Evolutionary conservation across 2,329 filamentous ascomycete genomes (phyloP).

Genomic region (Orbilia oligospora): DNA sequence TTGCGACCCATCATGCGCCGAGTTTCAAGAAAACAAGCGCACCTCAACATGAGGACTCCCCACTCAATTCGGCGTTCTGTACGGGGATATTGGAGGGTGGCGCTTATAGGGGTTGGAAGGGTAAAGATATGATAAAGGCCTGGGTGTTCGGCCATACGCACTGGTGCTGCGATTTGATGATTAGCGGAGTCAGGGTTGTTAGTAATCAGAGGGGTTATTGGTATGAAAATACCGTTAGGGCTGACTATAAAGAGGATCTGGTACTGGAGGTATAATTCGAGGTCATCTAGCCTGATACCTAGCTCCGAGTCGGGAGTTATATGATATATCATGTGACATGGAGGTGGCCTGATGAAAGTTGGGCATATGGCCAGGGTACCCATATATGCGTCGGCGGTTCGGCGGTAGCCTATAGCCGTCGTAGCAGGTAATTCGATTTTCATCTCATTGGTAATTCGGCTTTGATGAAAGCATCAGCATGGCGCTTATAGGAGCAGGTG

Average conservation of each 20-base stretch:
- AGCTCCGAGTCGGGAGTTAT: background rate
- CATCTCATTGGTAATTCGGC: conserved; percentile 19
- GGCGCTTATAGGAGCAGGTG: conserved; percentile 18
- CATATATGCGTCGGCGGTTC: background rate
- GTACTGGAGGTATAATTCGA: conserved; percentile 54
- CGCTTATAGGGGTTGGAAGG: conserved; percentile 64
- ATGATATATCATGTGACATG: background rate
- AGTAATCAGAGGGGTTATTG: conserved; percentile 60
- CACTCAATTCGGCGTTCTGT: conserved; percentile 71
- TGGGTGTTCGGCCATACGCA: conserved; percentile 72
- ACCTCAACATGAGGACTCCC: conserved; percentile 70
- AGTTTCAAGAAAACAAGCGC: conserved; percentile 70
- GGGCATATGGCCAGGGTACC: conserved; percentile 1
- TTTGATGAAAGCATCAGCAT: background rate
- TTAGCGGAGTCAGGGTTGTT: conserved; percentile 52
- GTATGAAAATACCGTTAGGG: conserved; percentile 54
- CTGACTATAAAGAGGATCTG: conserved; percentile 54
- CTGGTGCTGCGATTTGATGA: conserved; percentile 67
- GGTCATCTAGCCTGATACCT: background rate
- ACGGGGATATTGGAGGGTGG: conserved; percentile 68
- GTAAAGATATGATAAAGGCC: conserved; percentile 64
- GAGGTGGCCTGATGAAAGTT: background rate
- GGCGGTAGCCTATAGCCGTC: background rate
- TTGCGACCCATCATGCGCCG: conserved; percentile 75
- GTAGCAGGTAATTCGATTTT: conserved; percentile 19